Evolutionary conservation across 768 basidiomycete genomes (phyloP).

Genomic region (Agaricus sinodeliciosus): DNA sequence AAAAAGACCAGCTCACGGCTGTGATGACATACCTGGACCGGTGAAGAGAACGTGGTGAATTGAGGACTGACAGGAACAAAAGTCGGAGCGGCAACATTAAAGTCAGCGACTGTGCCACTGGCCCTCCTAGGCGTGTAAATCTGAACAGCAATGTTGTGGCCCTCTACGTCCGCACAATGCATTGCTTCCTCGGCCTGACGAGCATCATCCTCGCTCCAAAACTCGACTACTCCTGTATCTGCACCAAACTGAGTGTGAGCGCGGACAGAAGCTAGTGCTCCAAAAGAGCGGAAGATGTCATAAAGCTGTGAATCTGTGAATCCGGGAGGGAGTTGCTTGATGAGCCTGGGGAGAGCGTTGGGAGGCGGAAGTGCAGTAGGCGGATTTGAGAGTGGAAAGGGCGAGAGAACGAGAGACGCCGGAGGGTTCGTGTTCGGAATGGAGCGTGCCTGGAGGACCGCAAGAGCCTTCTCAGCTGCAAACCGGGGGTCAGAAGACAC

Average conservation of each 20-base stretch:
- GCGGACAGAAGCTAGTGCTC: conserved; percentile 74
- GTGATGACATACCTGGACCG: conserved; percentile 26
- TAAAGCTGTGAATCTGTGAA: conserved; percentile 72
- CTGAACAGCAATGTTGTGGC: conserved; percentile 80
- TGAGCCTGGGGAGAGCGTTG: conserved; percentile 68
- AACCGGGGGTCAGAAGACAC: conserved; percentile 9
- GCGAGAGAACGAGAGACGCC: conserved; percentile 65
- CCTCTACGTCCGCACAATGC: conserved; percentile 80
- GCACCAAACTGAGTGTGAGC: conserved; percentile 70
- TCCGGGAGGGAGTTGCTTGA: conserved; percentile 73
- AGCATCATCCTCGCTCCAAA: conserved; percentile 85
- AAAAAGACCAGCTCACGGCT: background rate
- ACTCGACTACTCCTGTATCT: conserved; percentile 77
- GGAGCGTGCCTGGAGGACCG: conserved; percentile 72
- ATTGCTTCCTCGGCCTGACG: conserved; percentile 70
- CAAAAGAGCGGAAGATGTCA: conserved; percentile 79
- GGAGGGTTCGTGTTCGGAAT: conserved; percentile 56
- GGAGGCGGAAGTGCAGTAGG: conserved; percentile 73
- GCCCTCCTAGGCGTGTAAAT: conserved; percentile 64
- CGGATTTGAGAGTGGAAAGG: conserved; percentile 75
- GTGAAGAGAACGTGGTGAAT: conserved; percentile 53
- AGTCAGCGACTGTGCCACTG: conserved; percentile 50
- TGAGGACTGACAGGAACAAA: conserved; percentile 71
- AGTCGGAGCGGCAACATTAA: conserved; percentile 65
- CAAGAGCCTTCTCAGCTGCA: conserved; percentile 83